Evolutionary conservation across 257 asterid genomes (phyloP).

Genomic region (Plantago ovata): DNA sequence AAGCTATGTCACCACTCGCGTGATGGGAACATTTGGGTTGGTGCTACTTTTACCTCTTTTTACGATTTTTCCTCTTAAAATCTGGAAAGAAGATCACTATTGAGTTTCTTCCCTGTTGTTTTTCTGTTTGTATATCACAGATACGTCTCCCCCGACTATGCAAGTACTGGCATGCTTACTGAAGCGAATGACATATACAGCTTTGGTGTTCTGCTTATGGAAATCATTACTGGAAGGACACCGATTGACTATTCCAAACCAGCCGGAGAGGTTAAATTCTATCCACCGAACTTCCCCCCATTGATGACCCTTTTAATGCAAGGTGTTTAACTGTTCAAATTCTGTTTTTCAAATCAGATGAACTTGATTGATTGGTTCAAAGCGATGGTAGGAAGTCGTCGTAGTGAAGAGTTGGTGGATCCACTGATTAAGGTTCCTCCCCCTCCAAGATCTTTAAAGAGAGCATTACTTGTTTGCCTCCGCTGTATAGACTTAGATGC

Average conservation of each 20-base stretch:
- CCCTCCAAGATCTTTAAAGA: conserved; percentile 72
- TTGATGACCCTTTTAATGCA: not conserved
- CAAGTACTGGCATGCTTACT: conserved; percentile 95
- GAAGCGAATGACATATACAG: conserved; percentile 94
- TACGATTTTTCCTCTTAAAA: not conserved
- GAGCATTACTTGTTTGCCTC: conserved; percentile 73
- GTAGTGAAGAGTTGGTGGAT: conserved; percentile 77
- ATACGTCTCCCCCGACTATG: conserved; percentile 98
- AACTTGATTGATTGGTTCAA: conserved; percentile 96
- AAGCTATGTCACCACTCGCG: conserved; percentile 94
- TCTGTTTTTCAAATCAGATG: conserved; percentile 49
- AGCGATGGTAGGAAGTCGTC: conserved; percentile 82
- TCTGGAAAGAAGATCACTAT: not conserved
- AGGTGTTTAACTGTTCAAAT: not conserved
- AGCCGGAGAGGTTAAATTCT: conserved; percentile 76
- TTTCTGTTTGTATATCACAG: conserved; percentile 37
- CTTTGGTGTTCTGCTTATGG: conserved; percentile 95
- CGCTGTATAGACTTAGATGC: conserved; percentile 90
- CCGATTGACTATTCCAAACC: conserved; percentile 93
- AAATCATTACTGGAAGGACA: conserved; percentile 78
- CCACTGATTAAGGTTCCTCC: conserved; percentile 70
- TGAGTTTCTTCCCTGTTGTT: conserved; percentile 7
- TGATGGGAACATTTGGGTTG: conserved; percentile 99
- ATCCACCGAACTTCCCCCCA: not conserved
- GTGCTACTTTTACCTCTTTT: conserved; percentile 28